Percentiles rank a stretch among this genome's conserved stretches.
Conservation (phyloP, 352 stramenopile species). For the Pilasporangium apinafurcum region DNA sequence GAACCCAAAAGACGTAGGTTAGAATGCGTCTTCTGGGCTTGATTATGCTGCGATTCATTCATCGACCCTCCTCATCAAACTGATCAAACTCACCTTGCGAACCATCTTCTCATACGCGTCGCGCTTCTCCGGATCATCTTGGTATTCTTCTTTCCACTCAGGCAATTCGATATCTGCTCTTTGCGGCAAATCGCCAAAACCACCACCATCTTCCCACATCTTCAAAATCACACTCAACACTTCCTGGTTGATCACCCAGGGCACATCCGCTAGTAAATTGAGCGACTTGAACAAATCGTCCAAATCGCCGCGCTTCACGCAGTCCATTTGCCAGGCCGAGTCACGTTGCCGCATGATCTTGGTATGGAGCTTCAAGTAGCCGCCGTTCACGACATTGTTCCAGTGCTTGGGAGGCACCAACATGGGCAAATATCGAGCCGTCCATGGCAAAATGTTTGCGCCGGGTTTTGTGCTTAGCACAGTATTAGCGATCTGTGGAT, state of each 20-base stretch:
- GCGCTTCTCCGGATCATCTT: constrained; percentile 52
- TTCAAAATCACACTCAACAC: constrained; percentile 89
- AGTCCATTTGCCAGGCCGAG: constrained; percentile 83
- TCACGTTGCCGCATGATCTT: constrained; percentile 91
- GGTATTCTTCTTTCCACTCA: constrained; percentile 56
- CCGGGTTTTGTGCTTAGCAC: constrained; percentile 44
- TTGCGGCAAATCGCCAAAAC: constrained; percentile 92
- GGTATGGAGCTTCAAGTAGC: constrained; percentile 90
- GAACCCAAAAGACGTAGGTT: constrained; percentile 65
- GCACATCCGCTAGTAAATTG: constrained; percentile 89
- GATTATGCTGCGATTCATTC: constrained; percentile 63
- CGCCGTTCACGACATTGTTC: constrained; percentile 85
- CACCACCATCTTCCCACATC: constrained; percentile 88
- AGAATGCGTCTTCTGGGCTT: constrained; percentile 57
- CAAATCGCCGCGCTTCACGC: constrained; percentile 84
- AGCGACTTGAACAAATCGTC: constrained; percentile 84
- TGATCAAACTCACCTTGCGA: constrained; percentile 51
- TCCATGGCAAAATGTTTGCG: constrained; percentile 69
- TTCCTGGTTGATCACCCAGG: constrained; percentile 94
- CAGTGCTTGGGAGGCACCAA: constrained; percentile 92
- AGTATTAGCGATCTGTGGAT: constrained; percentile 46
- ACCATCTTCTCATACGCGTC: constrained; percentile 58
- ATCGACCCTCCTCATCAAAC: constrained; percentile 2
- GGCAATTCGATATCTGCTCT: constrained; percentile 54
- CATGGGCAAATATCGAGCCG: constrained; percentile 93